Percentiles rank a stretch among this genome's conserved stretches.
Evolutionary conservation across 768 basidiomycete species (phyloP).

Genomic region (Austroboletus eburneus): DNA sequence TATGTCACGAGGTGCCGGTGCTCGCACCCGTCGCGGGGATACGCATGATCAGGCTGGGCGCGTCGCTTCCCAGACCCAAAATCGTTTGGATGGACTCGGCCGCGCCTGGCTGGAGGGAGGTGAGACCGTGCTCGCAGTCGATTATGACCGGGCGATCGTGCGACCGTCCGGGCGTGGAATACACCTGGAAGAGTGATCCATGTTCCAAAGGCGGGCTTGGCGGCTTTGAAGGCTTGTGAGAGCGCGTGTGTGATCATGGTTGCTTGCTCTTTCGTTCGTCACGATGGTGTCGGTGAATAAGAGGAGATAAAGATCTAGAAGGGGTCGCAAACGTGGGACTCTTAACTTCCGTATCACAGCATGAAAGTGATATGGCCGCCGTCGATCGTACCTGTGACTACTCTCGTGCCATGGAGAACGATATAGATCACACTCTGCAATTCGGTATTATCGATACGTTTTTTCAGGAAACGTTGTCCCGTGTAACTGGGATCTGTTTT

Average conservation of each 20-base stretch:
- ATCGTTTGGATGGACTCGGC: slow-evolving; percentile 56
- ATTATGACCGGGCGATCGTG: slow-evolving; percentile 53
- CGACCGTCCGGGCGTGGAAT: slow-evolving; percentile 55
- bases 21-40: slow-evolving; percentile 61
- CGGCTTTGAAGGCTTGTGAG: slow-evolving; percentile 46
- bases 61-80: slow-evolving; percentile 38
- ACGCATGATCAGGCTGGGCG: slow-evolving; percentile 54
- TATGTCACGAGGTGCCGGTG: slow-evolving; percentile 60
- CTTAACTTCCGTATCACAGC: no score
- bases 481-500: no score
- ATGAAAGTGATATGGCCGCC: no score
- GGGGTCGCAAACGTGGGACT: no score
- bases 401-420: no score
- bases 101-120: slow-evolving; percentile 50
- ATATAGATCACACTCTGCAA: no score
- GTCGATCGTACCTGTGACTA: no score
- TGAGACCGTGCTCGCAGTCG: slow-evolving; percentile 67
- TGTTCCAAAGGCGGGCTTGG: slow-evolving; percentile 61
- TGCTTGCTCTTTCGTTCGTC: no score
- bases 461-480: no score
- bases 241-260: slow-evolving; percentile 54
- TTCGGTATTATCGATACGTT: no score
- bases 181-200: slow-evolving; percentile 62
- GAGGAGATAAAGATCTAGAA: no score
- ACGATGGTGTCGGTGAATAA: no score